These are phyloP conservation scores for Kalaharituber pfeilii DNA, from an alignment of 2,329 filamentous ascomycete species.

Conservation along the genomic window DNA sequence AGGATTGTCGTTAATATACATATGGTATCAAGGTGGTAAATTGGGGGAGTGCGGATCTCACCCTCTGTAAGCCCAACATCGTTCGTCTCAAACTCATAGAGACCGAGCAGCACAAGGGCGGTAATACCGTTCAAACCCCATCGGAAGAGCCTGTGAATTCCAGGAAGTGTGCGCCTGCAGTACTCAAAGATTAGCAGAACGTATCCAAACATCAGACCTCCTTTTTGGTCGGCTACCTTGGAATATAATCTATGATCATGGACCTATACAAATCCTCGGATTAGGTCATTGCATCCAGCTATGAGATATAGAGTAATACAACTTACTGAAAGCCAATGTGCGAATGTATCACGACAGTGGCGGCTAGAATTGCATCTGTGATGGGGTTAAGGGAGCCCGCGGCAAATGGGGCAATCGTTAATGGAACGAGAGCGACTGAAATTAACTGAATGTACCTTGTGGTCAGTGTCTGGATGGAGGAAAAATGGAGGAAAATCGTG, in stretches of 20 bases:
- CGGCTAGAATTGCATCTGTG: constrained; percentile 71
- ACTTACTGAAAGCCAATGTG: constrained; percentile 81
- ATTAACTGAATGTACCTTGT: constrained; percentile 39
- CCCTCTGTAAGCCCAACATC: constrained; percentile 88
- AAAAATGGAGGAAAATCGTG: background rate
- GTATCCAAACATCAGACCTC: background rate
- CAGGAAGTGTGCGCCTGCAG: constrained; percentile 47
- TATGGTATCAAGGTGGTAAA: background rate
- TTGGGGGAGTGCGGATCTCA: background rate
- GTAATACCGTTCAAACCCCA: constrained; percentile 70
- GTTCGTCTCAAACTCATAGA: constrained; percentile 99
- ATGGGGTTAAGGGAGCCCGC: constrained; percentile 78
- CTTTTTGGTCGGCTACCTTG: constrained; percentile 33
- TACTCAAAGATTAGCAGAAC: background rate
- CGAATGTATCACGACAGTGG: constrained; percentile 70
- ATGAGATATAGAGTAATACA: background rate
- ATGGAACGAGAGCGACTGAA: constrained; percentile 62
- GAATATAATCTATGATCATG: constrained; percentile 79
- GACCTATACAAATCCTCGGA: constrained; percentile 6
- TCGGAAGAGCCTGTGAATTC: constrained; percentile 29
- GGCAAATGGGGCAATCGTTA: constrained; percentile 82
- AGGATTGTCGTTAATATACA: background rate
- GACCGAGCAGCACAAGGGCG: constrained; percentile 61
- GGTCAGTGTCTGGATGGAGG: background rate
- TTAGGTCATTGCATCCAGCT: constrained; percentile 1